Evolutionary conservation across 78 protist species (phyloP).

Genomic region (Chrysochromulina tobinii): DNA sequence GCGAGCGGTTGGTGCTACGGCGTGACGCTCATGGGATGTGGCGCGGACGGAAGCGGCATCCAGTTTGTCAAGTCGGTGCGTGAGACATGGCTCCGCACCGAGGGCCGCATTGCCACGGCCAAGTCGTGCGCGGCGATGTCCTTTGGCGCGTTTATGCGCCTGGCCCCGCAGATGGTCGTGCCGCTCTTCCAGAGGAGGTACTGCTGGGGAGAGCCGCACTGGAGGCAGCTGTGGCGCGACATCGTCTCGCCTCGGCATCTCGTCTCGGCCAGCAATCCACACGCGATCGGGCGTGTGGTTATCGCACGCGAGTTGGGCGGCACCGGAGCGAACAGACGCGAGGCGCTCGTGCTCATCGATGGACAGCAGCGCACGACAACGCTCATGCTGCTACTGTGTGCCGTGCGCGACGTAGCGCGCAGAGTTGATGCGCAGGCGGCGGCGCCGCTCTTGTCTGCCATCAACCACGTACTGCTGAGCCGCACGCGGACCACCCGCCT

Average conservation of each 20-base stretch:
- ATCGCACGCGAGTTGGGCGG: not conserved
- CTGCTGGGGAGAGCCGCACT: not conserved
- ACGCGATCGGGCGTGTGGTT: not conserved
- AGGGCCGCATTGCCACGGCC: not conserved
- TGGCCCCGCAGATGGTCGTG: not conserved
- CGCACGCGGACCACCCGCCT: not conserved
- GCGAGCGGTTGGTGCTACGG: not conserved
- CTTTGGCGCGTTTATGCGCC: not conserved
- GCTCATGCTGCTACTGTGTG: not conserved
- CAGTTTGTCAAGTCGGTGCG: not conserved
- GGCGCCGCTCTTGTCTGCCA: not conserved
- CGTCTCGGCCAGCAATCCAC: not conserved
- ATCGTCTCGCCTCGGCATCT: not conserved
- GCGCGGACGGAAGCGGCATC: not conserved
- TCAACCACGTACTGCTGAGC: not conserved
- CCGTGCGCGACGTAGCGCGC: not conserved
- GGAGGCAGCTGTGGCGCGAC: not conserved
- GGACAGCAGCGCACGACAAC: not conserved
- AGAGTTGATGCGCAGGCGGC: not conserved
- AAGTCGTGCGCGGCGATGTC: not conserved
- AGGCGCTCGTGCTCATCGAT: not conserved
- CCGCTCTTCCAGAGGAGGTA: conserved; percentile 7
- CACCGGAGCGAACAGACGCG: not conserved
- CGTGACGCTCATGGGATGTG: not conserved
- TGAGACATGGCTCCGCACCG: not conserved